Conservation (phyloP, 495 filamentous ascomycete genomes). For the Entonaema liquescens region DNA sequence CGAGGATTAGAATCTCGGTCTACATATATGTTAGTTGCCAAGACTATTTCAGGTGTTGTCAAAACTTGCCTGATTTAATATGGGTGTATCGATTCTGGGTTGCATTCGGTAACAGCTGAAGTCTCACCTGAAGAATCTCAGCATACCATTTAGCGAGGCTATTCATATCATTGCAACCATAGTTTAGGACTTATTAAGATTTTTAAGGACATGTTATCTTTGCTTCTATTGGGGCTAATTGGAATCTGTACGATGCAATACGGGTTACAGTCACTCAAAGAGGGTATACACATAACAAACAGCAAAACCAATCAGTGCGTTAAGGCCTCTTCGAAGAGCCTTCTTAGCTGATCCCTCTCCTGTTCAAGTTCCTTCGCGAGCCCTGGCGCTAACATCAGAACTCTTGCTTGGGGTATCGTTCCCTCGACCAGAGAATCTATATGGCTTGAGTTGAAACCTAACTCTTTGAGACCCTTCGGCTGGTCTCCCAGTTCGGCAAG, state of each 20-base stretch:
- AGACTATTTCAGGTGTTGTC: background rate
- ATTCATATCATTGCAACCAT: background rate
- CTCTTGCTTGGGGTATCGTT: constrained; percentile 88
- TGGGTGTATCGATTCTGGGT: background rate
- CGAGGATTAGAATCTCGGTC: background rate
- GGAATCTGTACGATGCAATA: background rate
- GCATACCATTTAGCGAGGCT: background rate
- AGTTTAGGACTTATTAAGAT: background rate
- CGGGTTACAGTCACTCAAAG: too few species aligned
- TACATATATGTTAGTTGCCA: background rate
- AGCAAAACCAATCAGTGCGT: constrained; percentile 45
- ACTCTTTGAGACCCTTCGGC: constrained; percentile 80
- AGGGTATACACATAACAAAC: background rate
- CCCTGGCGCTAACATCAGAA: constrained; percentile 90
- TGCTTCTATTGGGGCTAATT: background rate
- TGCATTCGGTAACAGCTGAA: background rate
- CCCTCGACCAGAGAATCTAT: constrained; percentile 88
- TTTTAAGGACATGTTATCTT: too few species aligned
- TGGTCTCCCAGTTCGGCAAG: constrained; percentile 85
- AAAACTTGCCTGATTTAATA: background rate
- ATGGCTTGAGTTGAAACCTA: constrained; percentile 80
- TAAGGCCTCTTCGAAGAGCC: constrained; percentile 61
- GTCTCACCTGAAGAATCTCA: background rate
- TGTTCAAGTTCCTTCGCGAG: constrained; percentile 75
- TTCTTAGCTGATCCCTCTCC: constrained; percentile 59